These are phyloP conservation scores for Cordia subcordata DNA, from an alignment of 257 asterid genomes.

Conservation along the genomic window DNA sequence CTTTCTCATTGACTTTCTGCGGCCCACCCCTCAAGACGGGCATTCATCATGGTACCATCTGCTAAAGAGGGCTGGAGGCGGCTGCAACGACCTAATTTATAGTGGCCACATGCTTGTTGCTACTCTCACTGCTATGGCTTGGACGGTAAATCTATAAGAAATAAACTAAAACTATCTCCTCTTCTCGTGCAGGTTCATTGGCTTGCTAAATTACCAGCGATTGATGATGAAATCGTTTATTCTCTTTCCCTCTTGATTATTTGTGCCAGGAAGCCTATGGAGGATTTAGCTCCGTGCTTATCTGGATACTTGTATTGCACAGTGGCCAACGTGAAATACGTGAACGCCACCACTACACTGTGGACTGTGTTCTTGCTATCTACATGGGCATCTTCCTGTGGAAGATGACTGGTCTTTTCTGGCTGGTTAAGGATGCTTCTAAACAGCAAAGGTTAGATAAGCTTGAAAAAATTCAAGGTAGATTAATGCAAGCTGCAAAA, in stretches of 20 bases:
- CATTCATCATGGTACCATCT: slow-evolving; percentile 69
- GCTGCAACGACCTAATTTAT: slow-evolving; percentile 91
- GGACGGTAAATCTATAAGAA: slow-evolving; percentile 59
- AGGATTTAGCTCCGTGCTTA: slow-evolving; percentile 64
- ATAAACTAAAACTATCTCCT: neutral
- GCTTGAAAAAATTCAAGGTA: slow-evolving; percentile 61
- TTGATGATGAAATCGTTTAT: neutral
- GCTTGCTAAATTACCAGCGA: neutral
- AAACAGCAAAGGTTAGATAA: slow-evolving; percentile 36
- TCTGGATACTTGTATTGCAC: slow-evolving; percentile 83
- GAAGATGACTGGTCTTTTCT: slow-evolving; percentile 69
- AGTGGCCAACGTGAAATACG: slow-evolving; percentile 94
- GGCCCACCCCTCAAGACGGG: slow-evolving; percentile 79
- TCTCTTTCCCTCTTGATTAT: neutral
- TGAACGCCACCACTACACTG: slow-evolving; percentile 95
- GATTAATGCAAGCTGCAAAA: slow-evolving; percentile 75
- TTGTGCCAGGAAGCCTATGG: slow-evolving; percentile 86
- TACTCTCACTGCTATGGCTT: slow-evolving; percentile 95
- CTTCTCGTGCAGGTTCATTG: too few species aligned
- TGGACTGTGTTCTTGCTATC: slow-evolving; percentile 77
- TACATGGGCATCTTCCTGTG: slow-evolving; percentile 90
- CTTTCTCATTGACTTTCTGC: slow-evolving; percentile 74
- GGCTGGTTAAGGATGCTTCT: slow-evolving; percentile 64
- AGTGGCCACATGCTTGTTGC: slow-evolving; percentile 99
- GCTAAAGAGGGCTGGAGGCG: slow-evolving; percentile 86